Percentiles rank a stretch among this genome's conserved stretches.
Conservation (phyloP, 2,329 filamentous ascomycete species). For the Fusarium lateritium region DNA sequence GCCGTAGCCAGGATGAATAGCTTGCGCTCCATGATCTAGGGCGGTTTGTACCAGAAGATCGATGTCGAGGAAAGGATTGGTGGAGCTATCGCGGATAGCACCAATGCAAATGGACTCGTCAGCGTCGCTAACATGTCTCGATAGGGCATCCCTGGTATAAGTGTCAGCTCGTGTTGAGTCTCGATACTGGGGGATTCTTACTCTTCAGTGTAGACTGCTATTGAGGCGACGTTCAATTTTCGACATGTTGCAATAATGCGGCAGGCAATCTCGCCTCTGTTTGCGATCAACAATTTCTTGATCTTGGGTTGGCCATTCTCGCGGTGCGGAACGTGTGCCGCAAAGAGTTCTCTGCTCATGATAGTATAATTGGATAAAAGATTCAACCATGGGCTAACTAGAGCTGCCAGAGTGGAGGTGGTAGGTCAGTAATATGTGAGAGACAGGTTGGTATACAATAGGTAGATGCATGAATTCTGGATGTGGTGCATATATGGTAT, state of each 20-base stretch:
- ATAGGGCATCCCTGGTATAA: conserved; percentile 18
- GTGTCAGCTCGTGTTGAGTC: background rate
- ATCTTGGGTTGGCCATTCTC: conserved; percentile 23
- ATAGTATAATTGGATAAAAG: too few species aligned
- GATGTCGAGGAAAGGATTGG: conserved; percentile 3
- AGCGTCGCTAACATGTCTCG: conserved; percentile 30
- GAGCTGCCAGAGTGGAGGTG: too few species aligned
- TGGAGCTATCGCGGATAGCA: conserved; percentile 23
- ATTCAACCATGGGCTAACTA: too few species aligned
- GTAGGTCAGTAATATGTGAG: too few species aligned
- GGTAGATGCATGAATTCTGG: too few species aligned
- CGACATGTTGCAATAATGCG: conserved; percentile 41
- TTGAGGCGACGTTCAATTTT: conserved; percentile 63
- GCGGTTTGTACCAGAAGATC: background rate
- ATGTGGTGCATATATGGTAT: too few species aligned
- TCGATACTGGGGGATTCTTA: background rate
- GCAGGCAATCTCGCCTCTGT: conserved; percentile 45
- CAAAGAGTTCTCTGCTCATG: too few species aligned
- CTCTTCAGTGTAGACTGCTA: conserved; percentile 69
- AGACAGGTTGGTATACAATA: too few species aligned
- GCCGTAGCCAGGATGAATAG: background rate
- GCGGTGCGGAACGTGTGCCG: conserved; percentile 47
- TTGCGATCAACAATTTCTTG: conserved; percentile 28
- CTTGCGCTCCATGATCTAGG: background rate
- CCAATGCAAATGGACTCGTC: conserved; percentile 39